Evolutionary conservation across 148 eudicot genomes (phyloP), one percentile per base, ranked within the genome.

Genomic region (Nepenthes mirabilis): DNA sequence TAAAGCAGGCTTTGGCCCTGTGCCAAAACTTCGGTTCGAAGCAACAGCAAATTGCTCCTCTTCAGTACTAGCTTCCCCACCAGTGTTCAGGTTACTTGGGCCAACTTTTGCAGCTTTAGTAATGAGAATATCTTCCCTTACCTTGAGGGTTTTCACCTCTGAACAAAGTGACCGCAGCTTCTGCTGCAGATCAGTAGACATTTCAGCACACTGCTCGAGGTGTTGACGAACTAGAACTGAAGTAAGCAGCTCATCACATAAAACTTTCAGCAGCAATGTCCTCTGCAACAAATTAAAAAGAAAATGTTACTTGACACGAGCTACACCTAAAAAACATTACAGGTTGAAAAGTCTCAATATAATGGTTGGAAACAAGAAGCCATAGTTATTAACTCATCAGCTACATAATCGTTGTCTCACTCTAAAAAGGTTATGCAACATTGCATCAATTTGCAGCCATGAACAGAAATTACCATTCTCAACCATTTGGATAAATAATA

Each of bases 231-330:
- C 53, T 45, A 65, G 63, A 65, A 75, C 65, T 5, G 87, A 75
- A 68, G 71, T 82, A 56, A 85, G 74, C 65, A 73, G 74, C 74
- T 82, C 91, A 43, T 85, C 87, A 59, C 76, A 79, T 35, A 85
- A 64, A 72, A 77, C 67, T 61, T 80, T 85, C 50, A 85, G 78
- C 52, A 85, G 66, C 11, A 56, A 60, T 37, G 67, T 67, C 67
- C 82, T 77, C 91, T 85, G 83, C 73, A 74, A 49, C 57, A 67
- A 13, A 59, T 70, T 58, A 60, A 0, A 11, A 14, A 43, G 52
- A 45, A 49, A 45, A 43, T 34, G 33, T 37, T 11, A 52, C 33
- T 62, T 36, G 69, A 56, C 11, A 52, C 14, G 53, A 35, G 47
- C 6, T 40, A 40, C 45, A 40, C 45, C 45, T 3, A 40, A 40